These are phyloP conservation scores for Neospora caninum DNA, from an alignment of 169 alveolate species.

Conservation along the genomic window DNA sequence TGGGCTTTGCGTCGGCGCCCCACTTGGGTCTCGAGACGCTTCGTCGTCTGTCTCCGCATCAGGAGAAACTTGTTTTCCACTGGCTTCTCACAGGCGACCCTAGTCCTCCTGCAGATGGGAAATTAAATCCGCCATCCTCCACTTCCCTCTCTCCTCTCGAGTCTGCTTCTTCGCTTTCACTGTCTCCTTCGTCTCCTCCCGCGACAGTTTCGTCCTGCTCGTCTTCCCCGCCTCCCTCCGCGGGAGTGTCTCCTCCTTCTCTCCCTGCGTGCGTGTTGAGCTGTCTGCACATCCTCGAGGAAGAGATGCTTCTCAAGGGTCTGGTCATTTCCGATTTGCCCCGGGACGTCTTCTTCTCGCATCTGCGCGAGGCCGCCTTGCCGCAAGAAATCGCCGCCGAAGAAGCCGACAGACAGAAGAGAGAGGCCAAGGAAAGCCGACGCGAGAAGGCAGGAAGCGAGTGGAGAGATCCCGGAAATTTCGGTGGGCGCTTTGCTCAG, in stretches of 20 bases:
- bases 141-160: not conserved
- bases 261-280: slow-evolving; percentile 59
- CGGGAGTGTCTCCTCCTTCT: slow-evolving; percentile 26
- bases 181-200: not conserved
- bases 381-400: slow-evolving; percentile 23
- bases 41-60: not conserved
- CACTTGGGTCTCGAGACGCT: slow-evolving; percentile 33
- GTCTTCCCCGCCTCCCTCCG: not conserved
- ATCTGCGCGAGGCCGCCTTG: slow-evolving; percentile 46
- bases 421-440: not conserved
- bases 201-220: not conserved
- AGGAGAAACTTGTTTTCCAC: not conserved
- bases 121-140: no score
- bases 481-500: not conserved
- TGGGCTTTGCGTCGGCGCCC: slow-evolving; percentile 26
- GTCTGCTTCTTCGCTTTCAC: not conserved
- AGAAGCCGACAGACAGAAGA: not conserved
- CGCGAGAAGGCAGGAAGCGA: not conserved
- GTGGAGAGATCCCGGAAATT: not conserved
- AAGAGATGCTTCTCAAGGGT: slow-evolving; percentile 60
- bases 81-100: slow-evolving; percentile 30
- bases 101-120: not conserved
- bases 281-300: slow-evolving; percentile 61
- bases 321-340: slow-evolving; percentile 58
- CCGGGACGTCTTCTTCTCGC: slow-evolving; percentile 39